These are phyloP conservation scores for Starmerella vitae DNA, from an alignment of 805 yeast species.

Conservation along the genomic window DNA sequence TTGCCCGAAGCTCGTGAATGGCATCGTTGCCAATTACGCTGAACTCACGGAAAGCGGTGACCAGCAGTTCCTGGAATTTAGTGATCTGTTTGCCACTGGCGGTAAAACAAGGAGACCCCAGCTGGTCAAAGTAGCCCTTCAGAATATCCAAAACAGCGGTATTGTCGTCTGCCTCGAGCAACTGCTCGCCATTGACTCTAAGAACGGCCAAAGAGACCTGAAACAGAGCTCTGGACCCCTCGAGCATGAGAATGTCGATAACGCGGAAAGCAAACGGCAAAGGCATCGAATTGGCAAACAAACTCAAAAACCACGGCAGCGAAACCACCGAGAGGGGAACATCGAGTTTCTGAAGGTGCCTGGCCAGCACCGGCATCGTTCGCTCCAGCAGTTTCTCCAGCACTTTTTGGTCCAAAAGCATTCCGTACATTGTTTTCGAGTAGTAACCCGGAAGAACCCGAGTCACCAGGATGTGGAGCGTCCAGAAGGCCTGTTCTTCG, in stretches of 20 bases:
- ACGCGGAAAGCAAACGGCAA: conserved; percentile 83
- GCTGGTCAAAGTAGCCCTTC: conserved; percentile 62
- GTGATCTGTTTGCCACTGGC: conserved; percentile 55
- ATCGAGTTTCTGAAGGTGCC: conserved; percentile 62
- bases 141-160: conserved; percentile 79
- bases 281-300: conserved; percentile 88
- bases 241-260: conserved; percentile 75
- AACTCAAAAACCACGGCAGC: conserved; percentile 87
- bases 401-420: conserved; percentile 82
- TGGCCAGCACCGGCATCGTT: conserved; percentile 80
- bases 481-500: conserved; percentile 97
- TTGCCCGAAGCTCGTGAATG: conserved; percentile 54
- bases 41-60: conserved; percentile 86
- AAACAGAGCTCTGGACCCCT: conserved; percentile 79
- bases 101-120: conserved; percentile 69
- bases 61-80: conserved; percentile 77
- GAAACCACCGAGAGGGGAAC: conserved; percentile 89
- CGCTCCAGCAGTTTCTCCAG: conserved; percentile 81
- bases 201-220: conserved; percentile 90
- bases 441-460: conserved; percentile 87
- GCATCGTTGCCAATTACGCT: conserved; percentile 61
- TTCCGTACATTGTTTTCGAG: conserved; percentile 95
- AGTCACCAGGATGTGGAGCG: conserved; percentile 67
- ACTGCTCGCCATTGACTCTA: conserved; percentile 72
- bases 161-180: conserved; percentile 73